These are phyloP conservation scores for Clitocybe nebularis DNA, from an alignment of 1,284 basidiomycete species.

Conservation along the genomic window DNA sequence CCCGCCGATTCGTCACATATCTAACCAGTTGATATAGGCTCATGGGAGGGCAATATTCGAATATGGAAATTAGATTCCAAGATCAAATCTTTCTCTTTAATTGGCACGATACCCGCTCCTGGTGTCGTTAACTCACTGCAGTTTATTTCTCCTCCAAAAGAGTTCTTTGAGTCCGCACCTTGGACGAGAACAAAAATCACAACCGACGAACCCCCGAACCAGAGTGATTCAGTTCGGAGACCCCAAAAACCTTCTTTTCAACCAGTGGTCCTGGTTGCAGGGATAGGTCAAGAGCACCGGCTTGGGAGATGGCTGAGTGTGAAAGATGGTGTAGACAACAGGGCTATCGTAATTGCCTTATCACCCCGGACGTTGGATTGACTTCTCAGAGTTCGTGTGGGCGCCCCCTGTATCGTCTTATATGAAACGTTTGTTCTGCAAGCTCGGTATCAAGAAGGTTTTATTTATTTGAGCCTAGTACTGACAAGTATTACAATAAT, in stretches of 20 bases:
- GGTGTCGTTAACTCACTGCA: conserved; percentile 93
- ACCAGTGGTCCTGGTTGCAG: conserved; percentile 69
- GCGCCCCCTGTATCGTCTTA: background rate
- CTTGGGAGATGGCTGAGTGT: conserved; percentile 85
- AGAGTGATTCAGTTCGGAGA: background rate
- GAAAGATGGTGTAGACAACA: conserved; percentile 68
- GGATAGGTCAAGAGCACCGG: conserved; percentile 83
- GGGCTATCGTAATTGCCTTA: conserved; percentile 61
- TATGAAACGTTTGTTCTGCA: too few relatives aligned
- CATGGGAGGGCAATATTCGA: conserved; percentile 87
- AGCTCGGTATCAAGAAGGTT: too few relatives aligned
- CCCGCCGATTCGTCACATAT: background rate
- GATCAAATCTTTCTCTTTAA: conserved; percentile 70
- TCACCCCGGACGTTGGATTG: conserved; percentile 32
- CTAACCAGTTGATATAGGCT: conserved; percentile 48
- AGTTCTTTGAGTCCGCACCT: conserved; percentile 37
- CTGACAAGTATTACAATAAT: too few relatives aligned
- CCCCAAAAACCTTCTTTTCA: conserved; percentile 14
- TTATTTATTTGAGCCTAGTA: too few relatives aligned
- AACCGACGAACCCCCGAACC: background rate
- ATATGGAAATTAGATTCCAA: conserved; percentile 85
- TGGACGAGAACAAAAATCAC: conserved; percentile 33
- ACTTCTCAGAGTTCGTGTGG: too few relatives aligned
- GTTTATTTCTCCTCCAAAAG: conserved; percentile 60
- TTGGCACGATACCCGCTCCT: conserved; percentile 58